Evolutionary conservation across 352 stramenopile genomes (phyloP).

Genomic region (Phytophthora meadii): DNA sequence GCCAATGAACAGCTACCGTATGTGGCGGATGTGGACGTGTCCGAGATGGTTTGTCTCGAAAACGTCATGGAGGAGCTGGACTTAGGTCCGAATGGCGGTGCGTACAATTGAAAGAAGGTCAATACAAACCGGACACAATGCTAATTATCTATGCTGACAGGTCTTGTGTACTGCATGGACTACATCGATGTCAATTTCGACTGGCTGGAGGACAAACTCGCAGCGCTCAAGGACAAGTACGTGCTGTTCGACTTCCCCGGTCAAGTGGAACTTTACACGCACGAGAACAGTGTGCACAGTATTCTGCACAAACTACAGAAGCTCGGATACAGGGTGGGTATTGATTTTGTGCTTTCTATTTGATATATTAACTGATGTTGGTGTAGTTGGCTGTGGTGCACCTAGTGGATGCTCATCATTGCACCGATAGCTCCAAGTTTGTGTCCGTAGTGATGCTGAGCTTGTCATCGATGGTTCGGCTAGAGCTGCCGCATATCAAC

Average conservation of each 20-base stretch:
- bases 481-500: constrained; percentile 99
- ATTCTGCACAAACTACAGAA: constrained; percentile 96
- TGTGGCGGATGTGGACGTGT: constrained; percentile 91
- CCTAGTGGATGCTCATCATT: constrained; percentile 94
- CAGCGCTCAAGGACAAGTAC: constrained; percentile 93
- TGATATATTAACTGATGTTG: background rate
- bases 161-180: constrained; percentile 99
- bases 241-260: constrained; percentile 99
- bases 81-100: constrained; percentile 95
- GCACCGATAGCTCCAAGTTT: constrained; percentile 97
- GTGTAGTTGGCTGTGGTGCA: constrained; percentile 92
- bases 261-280: constrained; percentile 99
- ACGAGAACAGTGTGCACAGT: constrained; percentile 96
- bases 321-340: constrained; percentile 79
- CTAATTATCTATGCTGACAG: constrained; percentile 29
- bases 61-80: constrained; percentile 94
- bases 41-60: constrained; percentile 97
- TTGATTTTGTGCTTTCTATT: constrained; percentile 13
- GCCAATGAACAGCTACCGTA: constrained; percentile 94
- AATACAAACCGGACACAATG: background rate
- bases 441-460: constrained; percentile 97
- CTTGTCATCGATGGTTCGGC: constrained; percentile 97
- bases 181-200: constrained; percentile 98
- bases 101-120: constrained; percentile 22
- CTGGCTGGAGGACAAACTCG: constrained; percentile 96